Conservation (phyloP, 352 stramenopile species). For the Globisporangium carolinianum region DNA sequence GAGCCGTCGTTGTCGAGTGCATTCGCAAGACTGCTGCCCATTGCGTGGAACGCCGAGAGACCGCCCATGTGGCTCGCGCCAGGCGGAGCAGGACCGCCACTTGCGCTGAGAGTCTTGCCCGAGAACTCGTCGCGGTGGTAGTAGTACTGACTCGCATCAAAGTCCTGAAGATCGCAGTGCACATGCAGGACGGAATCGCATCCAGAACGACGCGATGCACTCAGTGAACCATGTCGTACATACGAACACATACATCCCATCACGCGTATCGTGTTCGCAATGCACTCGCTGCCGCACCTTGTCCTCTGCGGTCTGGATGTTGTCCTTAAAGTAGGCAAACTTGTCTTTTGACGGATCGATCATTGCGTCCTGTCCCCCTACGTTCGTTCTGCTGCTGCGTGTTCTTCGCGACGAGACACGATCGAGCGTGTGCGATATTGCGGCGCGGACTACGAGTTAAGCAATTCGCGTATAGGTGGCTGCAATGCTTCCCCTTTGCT, state of each 20-base stretch:
- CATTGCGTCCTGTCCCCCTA: slow-evolving; percentile 20
- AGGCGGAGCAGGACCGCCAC: slow-evolving; percentile 11
- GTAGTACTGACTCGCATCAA: slow-evolving; percentile 86
- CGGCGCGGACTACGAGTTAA: too few species aligned
- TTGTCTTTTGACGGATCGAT: slow-evolving; percentile 87
- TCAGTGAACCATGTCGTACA: not conserved
- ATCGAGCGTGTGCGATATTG: too few species aligned
- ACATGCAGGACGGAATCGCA: too few species aligned
- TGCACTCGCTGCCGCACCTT: slow-evolving; percentile 31
- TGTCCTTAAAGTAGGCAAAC: slow-evolving; percentile 88
- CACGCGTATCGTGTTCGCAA: not conserved
- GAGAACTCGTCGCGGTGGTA: slow-evolving; percentile 78
- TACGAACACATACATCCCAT: not conserved
- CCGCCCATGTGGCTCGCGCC: slow-evolving; percentile 22
- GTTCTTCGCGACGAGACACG: too few species aligned
- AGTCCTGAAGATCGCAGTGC: slow-evolving; percentile 34
- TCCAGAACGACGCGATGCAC: not conserved
- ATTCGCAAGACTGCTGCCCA: slow-evolving; percentile 27
- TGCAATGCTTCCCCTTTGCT: too few species aligned
- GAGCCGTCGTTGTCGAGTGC: slow-evolving; percentile 21
- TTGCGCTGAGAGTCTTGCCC: slow-evolving; percentile 23
- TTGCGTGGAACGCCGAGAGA: slow-evolving; percentile 46
- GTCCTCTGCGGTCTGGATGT: slow-evolving; percentile 84
- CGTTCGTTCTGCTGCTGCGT: not conserved
- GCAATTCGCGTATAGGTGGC: too few species aligned